These are phyloP conservation scores for Luffa aegyptiaca DNA, from an alignment of 306 rosid species.

Conservation along the genomic window DNA sequence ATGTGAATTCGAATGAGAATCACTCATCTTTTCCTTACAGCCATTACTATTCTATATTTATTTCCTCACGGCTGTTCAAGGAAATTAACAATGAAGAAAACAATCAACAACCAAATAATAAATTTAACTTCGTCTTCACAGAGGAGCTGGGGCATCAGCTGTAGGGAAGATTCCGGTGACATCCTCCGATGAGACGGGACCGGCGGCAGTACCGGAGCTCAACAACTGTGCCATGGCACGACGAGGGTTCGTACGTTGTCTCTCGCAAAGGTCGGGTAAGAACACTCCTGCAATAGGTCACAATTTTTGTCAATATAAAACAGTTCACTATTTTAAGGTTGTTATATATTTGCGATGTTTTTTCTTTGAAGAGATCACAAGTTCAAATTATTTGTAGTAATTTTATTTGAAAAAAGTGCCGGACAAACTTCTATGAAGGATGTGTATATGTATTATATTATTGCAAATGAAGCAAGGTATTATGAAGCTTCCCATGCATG, in stretches of 20 bases:
- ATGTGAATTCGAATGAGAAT: not conserved
- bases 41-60: constrained; percentile 3
- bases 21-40: not conserved
- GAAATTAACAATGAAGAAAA: not conserved
- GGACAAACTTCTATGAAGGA: no score
- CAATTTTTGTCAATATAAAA: not conserved
- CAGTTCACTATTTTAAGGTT: no score
- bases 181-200: constrained; percentile 19
- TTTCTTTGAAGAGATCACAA: no score
- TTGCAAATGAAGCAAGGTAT: not conserved
- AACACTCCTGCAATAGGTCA: constrained; percentile 22
- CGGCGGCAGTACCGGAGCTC: constrained; percentile 59
- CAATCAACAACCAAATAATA: not conserved
- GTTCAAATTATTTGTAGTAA: no score
- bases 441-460: no score
- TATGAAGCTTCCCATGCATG: not conserved
- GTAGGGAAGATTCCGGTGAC: not conserved
- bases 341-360: no score
- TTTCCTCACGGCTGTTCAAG: not conserved
- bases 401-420: no score
- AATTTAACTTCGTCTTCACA: not conserved
- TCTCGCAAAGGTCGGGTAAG: constrained; percentile 56
- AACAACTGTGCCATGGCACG: constrained; percentile 52
- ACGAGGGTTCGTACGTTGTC: constrained; percentile 42
- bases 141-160: constrained; percentile 15